These are phyloP conservation scores for Xanthoconium separans DNA, from an alignment of 1,284 basidiomycete genomes.

Conservation along the genomic window DNA sequence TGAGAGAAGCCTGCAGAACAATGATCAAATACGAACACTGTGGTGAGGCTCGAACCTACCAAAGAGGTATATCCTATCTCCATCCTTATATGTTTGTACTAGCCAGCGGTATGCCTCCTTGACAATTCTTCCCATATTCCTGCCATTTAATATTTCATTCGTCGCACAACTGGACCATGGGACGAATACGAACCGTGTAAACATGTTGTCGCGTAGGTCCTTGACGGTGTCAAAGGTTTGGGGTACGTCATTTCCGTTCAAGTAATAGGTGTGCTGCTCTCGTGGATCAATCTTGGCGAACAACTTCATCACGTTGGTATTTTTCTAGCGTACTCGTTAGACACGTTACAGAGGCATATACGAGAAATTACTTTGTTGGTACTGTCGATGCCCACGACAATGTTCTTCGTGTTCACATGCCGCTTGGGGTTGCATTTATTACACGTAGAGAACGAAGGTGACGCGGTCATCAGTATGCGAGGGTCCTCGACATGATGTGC, in stretches of 20 bases:
- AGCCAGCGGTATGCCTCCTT: slow-evolving; percentile 42
- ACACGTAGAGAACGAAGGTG: slow-evolving; percentile 7
- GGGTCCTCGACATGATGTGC: slow-evolving; percentile 9
- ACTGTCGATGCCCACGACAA: slow-evolving; percentile 32
- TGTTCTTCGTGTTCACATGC: slow-evolving; percentile 20
- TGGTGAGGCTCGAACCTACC: slow-evolving; percentile 23
- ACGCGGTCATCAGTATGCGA: slow-evolving; percentile 12
- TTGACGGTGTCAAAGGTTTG: slow-evolving; percentile 38
- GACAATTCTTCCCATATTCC: slow-evolving; percentile 28
- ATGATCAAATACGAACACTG: background rate
- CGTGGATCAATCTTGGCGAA: no score
- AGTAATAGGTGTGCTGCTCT: no score
- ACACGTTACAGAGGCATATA: background rate
- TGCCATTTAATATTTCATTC: background rate
- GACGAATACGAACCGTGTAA: slow-evolving; percentile 20
- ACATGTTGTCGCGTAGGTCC: slow-evolving; percentile 26
- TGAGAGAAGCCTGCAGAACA: slow-evolving; percentile 39
- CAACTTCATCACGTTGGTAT: slow-evolving; percentile 36
- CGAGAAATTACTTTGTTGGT: slow-evolving; percentile 22
- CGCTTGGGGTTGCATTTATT: slow-evolving; percentile 11
- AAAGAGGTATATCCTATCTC: slow-evolving; percentile 44
- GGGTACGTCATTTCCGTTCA: slow-evolving; percentile 31
- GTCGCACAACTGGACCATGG: background rate
- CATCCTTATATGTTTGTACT: slow-evolving; percentile 34
- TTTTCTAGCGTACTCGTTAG: slow-evolving; percentile 33